Base-by-base conservation (phyloP, 2,329 filamentous ascomycete species). In the Aureobasidium sp. region DNA sequence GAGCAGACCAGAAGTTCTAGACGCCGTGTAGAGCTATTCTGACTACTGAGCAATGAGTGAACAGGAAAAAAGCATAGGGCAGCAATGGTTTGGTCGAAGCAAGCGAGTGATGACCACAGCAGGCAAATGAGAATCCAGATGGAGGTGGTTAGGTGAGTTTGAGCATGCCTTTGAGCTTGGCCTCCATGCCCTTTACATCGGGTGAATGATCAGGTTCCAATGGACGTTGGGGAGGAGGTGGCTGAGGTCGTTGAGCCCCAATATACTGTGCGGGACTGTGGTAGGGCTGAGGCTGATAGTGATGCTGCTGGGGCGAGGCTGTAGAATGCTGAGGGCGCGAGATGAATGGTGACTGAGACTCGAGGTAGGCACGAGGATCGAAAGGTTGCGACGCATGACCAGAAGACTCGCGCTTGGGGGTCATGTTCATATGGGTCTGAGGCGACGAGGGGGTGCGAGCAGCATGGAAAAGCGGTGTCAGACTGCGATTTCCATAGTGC, bases 401-500 rank as follows among this genome's bases (percentile, higher is more conserved):
- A 44, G 56, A 64, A 51, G 32, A 53, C 39, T 68, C 68, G 68
- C 70, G 63, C 61, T 55, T 41, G 29, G 63, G 51, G 53, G 65
- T 60, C 47, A 60, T 37, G 23, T 51, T 15, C 15, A 63, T 42
- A 46, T 64, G 55, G 48, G 61, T 44, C n/a, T 61, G 47, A 34
- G 57, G 57, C 58, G 66, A 55, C 42, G 63, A 46, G 55, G 73
- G 71, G 13, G 75, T 73, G 61, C 77, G 75, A 15, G 76, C 76
- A 36, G 77, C 77, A 65, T 79, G 76, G 72, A 81, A 80, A 27
- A 80, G 65, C 4, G 77, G 77, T 3, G 78, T 79, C 37, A 81
- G 76, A 64, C 80, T 80, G 44, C 74, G 74, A 58, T 77, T 77
- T 50, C 79, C 63, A 34, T 70, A 69, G 32, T 69, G 66, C 42